Base-by-base conservation (phyloP, 148 eudicot species). In the Beta vulgaris region DNA sequence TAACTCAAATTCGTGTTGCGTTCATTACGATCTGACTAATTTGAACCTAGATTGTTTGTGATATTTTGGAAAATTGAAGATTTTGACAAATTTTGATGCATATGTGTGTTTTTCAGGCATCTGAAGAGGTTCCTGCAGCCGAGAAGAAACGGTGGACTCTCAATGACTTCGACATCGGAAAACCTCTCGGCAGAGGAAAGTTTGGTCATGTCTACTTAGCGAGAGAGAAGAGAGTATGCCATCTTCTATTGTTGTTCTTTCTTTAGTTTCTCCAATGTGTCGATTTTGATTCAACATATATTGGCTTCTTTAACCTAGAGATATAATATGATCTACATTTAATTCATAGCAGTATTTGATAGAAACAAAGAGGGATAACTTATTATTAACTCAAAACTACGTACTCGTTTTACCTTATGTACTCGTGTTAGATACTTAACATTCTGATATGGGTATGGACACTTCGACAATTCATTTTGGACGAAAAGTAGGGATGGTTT, bases 101-200 rank as follows among this genome's bases (percentile, higher is more conserved):
- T 78, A 59, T 44, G 29, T 16, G 28, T 55, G 23, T 23, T 0
- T 67, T 67, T 15, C 71, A 91, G 96, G 86, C 69, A 79, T 68
- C 88, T 76, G 76, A 84, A 62, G 90, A 87, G 81, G 86, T 82
- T 10, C 79, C 90, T 65, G 84, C 85, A 71, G 88, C 69, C 4
- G 98, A 91, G 81, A 91, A 87, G 80, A 84, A 84, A 78, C 88
- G 96, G 76, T 94, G 98, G 98, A 87, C 88, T 0, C 87, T 94
- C 29, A 87, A 82, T 60, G 98, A 94, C 69, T 94, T 94, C 36
- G 97, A 94, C 68, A 87, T 94, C 6, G 98, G 98, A 43, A 94
- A 94, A 85, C 98, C 97, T 46, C 93, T 94, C 21, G 98, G 98
- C 44, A 85, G 98, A 77, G 98, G 98, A 43, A 94, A 94, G 82